These are phyloP conservation scores for Ophiostoma populinum DNA, from an alignment of 2,329 filamentous ascomycete genomes.

Conservation along the genomic window DNA sequence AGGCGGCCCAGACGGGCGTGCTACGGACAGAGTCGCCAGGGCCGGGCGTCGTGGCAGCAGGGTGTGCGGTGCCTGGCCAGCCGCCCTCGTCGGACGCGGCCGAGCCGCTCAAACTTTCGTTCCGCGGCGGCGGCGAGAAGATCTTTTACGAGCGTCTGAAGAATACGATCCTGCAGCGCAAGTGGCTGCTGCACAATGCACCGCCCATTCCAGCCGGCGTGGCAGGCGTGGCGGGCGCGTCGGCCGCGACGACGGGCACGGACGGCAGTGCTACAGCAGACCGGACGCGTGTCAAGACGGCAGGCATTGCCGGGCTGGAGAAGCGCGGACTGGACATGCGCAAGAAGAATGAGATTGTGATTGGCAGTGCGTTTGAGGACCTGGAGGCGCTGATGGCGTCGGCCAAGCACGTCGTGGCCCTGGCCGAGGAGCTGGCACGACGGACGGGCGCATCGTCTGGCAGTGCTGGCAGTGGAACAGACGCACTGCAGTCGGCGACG, in stretches of 20 bases:
- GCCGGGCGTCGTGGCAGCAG: constrained; percentile 39
- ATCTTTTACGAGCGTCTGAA: constrained; percentile 83
- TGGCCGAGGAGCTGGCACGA: constrained; percentile 72
- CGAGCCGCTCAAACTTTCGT: constrained; percentile 80
- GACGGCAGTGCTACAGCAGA: not conserved
- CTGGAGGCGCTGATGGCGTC: constrained; percentile 94
- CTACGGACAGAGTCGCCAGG: constrained; percentile 60
- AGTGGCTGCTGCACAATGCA: constrained; percentile 84
- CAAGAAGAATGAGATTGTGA: constrained; percentile 84
- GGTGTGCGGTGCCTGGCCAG: constrained; percentile 7
- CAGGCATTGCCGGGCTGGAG: constrained; percentile 85
- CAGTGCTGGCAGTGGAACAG: too few relatives aligned
- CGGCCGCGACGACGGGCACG: not conserved
- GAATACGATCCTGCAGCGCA: constrained; percentile 72
- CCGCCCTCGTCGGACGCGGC: constrained; percentile 34
- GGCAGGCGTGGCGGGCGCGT: constrained; percentile 3
- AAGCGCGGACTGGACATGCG: constrained; percentile 67
- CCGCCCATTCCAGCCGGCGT: constrained; percentile 65
- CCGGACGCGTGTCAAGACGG: constrained; percentile 48
- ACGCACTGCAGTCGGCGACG: constrained; percentile 53
- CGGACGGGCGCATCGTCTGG: constrained; percentile 30
- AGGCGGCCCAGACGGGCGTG: constrained; percentile 18
- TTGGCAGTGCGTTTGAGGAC: constrained; percentile 89
- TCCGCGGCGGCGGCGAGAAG: constrained; percentile 74
- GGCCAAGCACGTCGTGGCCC: constrained; percentile 84